A percentile compares a stretch with the other conserved stretches of the same genome.
Evolutionary conservation across 306 rosid genomes (phyloP).

Genomic region (Castanospermum australe): DNA sequence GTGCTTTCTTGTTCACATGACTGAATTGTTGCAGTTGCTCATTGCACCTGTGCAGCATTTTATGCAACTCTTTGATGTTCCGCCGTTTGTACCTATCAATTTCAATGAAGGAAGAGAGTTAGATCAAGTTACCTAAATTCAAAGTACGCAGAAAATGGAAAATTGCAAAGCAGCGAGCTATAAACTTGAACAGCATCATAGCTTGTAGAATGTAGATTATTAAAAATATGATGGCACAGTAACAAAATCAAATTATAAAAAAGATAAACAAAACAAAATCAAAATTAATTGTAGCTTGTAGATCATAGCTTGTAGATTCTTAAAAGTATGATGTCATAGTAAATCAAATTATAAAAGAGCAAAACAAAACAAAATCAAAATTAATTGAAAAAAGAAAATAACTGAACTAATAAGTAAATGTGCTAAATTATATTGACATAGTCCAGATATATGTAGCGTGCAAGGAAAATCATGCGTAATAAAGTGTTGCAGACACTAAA

Average conservation of each 20-base stretch:
- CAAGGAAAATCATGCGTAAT: background rate
- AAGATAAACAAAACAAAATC: background rate
- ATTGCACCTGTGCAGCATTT: constrained; percentile 87
- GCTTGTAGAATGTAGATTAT: background rate
- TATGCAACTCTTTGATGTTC: constrained; percentile 75
- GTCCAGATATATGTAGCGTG: background rate
- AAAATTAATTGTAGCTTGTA: background rate
- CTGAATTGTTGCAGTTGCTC: constrained; percentile 90
- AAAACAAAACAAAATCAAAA: background rate
- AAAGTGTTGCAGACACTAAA: background rate
- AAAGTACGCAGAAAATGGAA: background rate
- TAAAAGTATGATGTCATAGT: background rate
- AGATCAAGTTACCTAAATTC: background rate
- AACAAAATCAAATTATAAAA: background rate
- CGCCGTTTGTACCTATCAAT: constrained; percentile 73
- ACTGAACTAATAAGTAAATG: background rate
- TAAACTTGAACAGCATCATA: background rate
- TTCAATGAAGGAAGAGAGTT: constrained; percentile 26
- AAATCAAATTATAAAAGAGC: background rate
- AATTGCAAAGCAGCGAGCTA: background rate
- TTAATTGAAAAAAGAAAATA: background rate
- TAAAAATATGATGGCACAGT: background rate
- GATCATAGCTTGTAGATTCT: too few species aligned
- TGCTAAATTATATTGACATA: background rate
- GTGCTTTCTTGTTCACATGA: constrained; percentile 97